A percentile compares a stretch with the other conserved stretches of the same genome.
These are phyloP conservation scores for Populus trichocarpa DNA, from an alignment of 441 rosid species.

Conservation along the genomic window DNA sequence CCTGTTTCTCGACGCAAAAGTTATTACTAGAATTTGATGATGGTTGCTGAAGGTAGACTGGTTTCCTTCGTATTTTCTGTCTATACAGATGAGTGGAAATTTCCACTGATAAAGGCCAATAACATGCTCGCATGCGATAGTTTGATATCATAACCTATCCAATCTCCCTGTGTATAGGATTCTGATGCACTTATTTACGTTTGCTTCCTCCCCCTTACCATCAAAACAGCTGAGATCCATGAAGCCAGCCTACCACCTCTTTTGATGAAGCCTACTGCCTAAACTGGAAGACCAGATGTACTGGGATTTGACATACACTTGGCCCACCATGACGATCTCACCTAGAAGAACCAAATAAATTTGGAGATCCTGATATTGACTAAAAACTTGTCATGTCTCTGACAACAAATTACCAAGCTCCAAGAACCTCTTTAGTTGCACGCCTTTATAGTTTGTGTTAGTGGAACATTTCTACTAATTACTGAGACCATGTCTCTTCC, in stretches of 20 bases:
- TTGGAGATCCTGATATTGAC: slow-evolving; percentile 41
- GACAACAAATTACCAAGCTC: slow-evolving; percentile 69
- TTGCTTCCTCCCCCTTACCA: slow-evolving; percentile 75
- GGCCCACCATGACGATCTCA: slow-evolving; percentile 76
- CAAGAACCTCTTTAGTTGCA: slow-evolving; percentile 57
- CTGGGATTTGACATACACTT: slow-evolving; percentile 60
- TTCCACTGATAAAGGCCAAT: slow-evolving; percentile 29
- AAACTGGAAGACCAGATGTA: slow-evolving; percentile 90
- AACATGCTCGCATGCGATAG: slow-evolving; percentile 25
- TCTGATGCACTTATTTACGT: slow-evolving; percentile 76
- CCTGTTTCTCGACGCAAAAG: slow-evolving; percentile 75
- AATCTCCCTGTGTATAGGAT: slow-evolving; percentile 50
- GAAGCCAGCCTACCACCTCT: slow-evolving; percentile 83
- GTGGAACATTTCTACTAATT: slow-evolving; percentile 32
- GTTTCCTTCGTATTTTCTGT: slow-evolving; percentile 19
- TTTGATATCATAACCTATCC: slow-evolving; percentile 52
- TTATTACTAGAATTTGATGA: slow-evolving; percentile 63
- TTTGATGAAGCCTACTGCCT: slow-evolving; percentile 72
- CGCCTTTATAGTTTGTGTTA: slow-evolving; percentile 40
- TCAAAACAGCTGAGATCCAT: slow-evolving; percentile 75
- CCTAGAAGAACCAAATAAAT: slow-evolving; percentile 64
- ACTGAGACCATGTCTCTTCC: slow-evolving; percentile 46
- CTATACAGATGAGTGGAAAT: slow-evolving; percentile 21
- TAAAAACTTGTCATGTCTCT: slow-evolving; percentile 52
- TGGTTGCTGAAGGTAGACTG: slow-evolving; percentile 51